phyloP scores from a whole-genome alignment of 345 rosid species.

The Pistacia vera region DNA sequence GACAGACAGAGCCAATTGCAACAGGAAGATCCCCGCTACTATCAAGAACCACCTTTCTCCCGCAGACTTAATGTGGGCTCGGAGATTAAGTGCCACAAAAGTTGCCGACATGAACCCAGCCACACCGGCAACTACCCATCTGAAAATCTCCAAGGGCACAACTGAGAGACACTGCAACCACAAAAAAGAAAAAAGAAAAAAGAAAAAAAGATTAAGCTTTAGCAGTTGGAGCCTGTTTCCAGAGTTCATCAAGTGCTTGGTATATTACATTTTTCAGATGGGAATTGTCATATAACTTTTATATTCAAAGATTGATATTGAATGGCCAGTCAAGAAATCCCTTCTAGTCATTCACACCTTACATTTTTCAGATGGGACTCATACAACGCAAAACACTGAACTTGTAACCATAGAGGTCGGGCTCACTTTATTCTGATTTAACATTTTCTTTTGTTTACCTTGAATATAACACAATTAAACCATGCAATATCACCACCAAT shows the following conservation, averaged over 20 bases:
- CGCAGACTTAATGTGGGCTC: slow-evolving; percentile 81
- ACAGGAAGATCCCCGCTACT: slow-evolving; percentile 82
- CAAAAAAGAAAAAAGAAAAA: background rate
- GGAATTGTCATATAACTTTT: background rate
- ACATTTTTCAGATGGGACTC: background rate
- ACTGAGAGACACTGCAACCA: slow-evolving; percentile 89
- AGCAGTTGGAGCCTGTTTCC: background rate
- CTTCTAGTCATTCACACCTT: background rate
- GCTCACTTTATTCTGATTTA: background rate
- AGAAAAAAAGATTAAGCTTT: slow-evolving; percentile 12
- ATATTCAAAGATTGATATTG: background rate
- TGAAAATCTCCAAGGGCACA: slow-evolving; percentile 85
- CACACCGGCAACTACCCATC: slow-evolving; percentile 89
- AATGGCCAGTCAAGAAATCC: background rate
- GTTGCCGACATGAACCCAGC: slow-evolving; percentile 98
- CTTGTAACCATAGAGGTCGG: background rate
- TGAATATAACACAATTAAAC: background rate
- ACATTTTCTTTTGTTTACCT: background rate
- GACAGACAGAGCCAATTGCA: slow-evolving; percentile 90
- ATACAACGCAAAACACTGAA: background rate
- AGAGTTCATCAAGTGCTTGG: background rate
- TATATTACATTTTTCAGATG: background rate
- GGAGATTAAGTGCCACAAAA: slow-evolving; percentile 88
- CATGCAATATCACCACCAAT: background rate
- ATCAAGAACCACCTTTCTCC: slow-evolving; percentile 93